Percentiles rank a stretch among this genome's conserved stretches.
phyloP scores from a whole-genome alignment of 129 eudicot species.

The Flaveria linearis region DNA sequence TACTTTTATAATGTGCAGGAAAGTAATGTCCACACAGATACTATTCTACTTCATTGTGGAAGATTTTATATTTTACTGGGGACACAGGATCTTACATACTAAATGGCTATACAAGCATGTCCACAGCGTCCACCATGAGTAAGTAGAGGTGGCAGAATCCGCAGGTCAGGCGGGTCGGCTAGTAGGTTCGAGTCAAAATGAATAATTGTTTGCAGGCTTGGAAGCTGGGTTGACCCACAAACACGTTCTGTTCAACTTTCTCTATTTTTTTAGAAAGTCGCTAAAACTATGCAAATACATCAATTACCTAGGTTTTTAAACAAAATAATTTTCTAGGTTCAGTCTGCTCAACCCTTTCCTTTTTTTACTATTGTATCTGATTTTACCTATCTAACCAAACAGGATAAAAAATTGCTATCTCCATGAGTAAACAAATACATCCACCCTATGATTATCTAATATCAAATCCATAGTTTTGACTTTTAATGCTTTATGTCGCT shows the following conservation, averaged over 20 bases:
- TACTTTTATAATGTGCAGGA: slow-evolving; percentile 52
- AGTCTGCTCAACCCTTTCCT: background rate
- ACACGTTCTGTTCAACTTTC: background rate
- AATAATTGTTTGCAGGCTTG: background rate
- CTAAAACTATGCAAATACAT: background rate
- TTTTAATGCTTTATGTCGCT: background rate
- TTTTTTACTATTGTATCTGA: background rate
- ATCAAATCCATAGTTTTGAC: background rate
- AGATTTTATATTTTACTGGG: slow-evolving; percentile 98
- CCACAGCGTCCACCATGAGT: slow-evolving; percentile 98
- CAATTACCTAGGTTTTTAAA: background rate
- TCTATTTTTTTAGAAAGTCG: background rate
- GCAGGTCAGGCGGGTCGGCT: background rate
- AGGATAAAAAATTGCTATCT: background rate
- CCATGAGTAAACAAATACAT: background rate
- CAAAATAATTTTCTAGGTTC: background rate
- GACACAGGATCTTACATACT: slow-evolving; percentile 92
- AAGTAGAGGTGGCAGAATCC: slow-evolving; percentile 31
- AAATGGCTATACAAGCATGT: slow-evolving; percentile 98
- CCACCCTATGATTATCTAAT: background rate
- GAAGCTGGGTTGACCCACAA: background rate
- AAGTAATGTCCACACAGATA: slow-evolving; percentile 80
- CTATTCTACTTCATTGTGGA: slow-evolving; percentile 92
- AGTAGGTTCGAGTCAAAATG: background rate
- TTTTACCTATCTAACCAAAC: background rate